Conservation (phyloP, 768 basidiomycete species). For the Phaeotremella fagi region DNA sequence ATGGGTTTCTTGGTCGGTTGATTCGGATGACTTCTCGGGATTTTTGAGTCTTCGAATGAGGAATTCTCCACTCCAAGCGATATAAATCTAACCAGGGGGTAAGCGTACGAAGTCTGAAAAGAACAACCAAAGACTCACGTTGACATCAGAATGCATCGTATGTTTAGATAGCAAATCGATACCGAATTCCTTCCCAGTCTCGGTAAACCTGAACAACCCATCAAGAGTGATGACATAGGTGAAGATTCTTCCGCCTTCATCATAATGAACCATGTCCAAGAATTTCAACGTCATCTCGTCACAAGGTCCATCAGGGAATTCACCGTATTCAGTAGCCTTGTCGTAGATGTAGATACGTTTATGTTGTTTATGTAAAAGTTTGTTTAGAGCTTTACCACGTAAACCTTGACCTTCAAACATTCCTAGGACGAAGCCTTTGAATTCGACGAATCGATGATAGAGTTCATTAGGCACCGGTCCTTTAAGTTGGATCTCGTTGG, state of each 20-base stretch:
- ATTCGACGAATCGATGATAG: slow-evolving; percentile 50
- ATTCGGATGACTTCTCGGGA: slow-evolving; percentile 51
- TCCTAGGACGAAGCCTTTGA: slow-evolving; percentile 51
- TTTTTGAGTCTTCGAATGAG: slow-evolving; percentile 59
- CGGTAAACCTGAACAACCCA: slow-evolving; percentile 74
- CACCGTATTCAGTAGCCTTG: slow-evolving; percentile 49
- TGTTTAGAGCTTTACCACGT: slow-evolving; percentile 50
- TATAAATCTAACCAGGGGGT: slow-evolving; percentile 47
- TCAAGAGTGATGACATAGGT: slow-evolving; percentile 75
- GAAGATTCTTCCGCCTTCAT: slow-evolving; percentile 57
- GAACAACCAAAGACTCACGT: slow-evolving; percentile 43
- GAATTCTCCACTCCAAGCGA: slow-evolving; percentile 53
- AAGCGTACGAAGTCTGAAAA: neutral
- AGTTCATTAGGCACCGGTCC: slow-evolving; percentile 52
- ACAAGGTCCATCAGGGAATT: slow-evolving; percentile 25
- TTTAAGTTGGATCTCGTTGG: slow-evolving; percentile 52
- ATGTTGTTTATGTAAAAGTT: slow-evolving; percentile 51
- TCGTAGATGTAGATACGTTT: slow-evolving; percentile 51
- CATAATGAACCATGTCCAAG: slow-evolving; percentile 51
- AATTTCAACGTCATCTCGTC: slow-evolving; percentile 47
- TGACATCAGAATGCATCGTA: slow-evolving; percentile 66
- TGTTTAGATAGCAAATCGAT: slow-evolving; percentile 84
- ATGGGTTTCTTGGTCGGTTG: slow-evolving; percentile 50
- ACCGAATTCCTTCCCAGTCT: slow-evolving; percentile 81
- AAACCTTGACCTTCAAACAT: slow-evolving; percentile 51